Base-by-base conservation (phyloP, 768 basidiomycete species). In the Cystobasidium onofrii region DNA sequence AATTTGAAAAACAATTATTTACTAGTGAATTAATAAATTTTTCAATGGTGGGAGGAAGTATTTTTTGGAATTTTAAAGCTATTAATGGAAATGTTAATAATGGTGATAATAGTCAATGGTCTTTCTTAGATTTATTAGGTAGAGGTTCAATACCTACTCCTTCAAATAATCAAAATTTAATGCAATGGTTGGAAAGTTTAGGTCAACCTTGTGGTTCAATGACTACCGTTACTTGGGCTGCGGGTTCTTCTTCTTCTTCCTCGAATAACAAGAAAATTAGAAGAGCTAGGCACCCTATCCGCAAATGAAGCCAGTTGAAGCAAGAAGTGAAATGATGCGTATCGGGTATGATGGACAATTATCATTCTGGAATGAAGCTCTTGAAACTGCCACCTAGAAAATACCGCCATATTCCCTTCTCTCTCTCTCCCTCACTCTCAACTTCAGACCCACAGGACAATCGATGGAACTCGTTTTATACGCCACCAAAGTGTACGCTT, bases 1-100 rank as follows among this genome's bases (percentile, higher is more conserved):
- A 18, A 1, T 80, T 78, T 66, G 79, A 80, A 65, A 64, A 55
- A 46, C 23, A 75, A 29, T 75, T 80, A 73, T 80, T 77, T 25
- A 63, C 31, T 4, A 27, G 43, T n/a, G 63, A 73, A 46, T 15
- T 64, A 12, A 23, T 36, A 2, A 63, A 61, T 20, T 73, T 33
- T 18, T 25, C 27, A 34, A 43, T 46, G 31, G 44, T 23, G 15
- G 72, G 57, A 12, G 72, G 72, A 10, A 39, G 54, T n/a, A 64
- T 64, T 12, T 73, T 73, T 29, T 61, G 57, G 57, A 71, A 52
- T 41, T 36, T 44, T n/a, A 55, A 60, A 44, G 69, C 69, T 34
- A 54, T 71, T 9, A 71, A 71, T 31, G 69, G 69, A 20, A 60
- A 36, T 55, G 55, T 34, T 36, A 71, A 71, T 39, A 36, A 46